Evolutionary conservation across 73 alveolate genomes (phyloP), one percentile per base, ranked within the genome.

Genomic region (Stentor coeruleus): DNA sequence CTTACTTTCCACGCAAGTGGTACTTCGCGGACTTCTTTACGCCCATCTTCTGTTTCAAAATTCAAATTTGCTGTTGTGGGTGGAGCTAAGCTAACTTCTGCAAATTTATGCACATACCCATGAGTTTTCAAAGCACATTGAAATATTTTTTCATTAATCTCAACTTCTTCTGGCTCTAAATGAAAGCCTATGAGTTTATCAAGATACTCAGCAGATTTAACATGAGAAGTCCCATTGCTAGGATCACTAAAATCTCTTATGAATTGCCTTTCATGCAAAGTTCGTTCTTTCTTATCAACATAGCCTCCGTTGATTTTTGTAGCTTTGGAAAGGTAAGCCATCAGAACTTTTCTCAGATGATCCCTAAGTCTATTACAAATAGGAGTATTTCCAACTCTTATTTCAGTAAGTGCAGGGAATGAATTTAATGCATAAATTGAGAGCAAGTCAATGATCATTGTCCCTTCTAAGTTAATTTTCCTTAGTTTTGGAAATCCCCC

Each of bases 51-150:
- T 20, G 37, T 20, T 40, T 31, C 37, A 11, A 66, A 20, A 26
- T 26, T 20, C 2, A 66, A 20, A 20, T 20, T 20, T 66, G 79
- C 79, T 66, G n/a, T 31, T 66, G 79, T 66, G 36, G 79, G 79
- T 1, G 79, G 79, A 20, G 79, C 79, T 66, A 66, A 33, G 33
- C 37, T 66, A 28, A 66, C 39, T 66, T 66, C 79, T 14, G 79
- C 79, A 33, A 66, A 66, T 33, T 66, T 66, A 26, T 20, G 39
- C 36, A 66, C 79, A 26, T 20, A 14, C 1, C 79, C 79, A 33
- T 66, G 79, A 1, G n/a, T 66, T 1, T 31, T 33, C 20, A 20
- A 40, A 26, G 33, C 2, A 28, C 33, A 28, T 20, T 20, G n/a
- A 66, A 66, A 66, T 0, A 66, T 40, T 66, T 66, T 37, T 14